These are phyloP conservation scores for Lactifluus subvellereus DNA, from an alignment of 768 basidiomycete genomes.

Conservation along the genomic window DNA sequence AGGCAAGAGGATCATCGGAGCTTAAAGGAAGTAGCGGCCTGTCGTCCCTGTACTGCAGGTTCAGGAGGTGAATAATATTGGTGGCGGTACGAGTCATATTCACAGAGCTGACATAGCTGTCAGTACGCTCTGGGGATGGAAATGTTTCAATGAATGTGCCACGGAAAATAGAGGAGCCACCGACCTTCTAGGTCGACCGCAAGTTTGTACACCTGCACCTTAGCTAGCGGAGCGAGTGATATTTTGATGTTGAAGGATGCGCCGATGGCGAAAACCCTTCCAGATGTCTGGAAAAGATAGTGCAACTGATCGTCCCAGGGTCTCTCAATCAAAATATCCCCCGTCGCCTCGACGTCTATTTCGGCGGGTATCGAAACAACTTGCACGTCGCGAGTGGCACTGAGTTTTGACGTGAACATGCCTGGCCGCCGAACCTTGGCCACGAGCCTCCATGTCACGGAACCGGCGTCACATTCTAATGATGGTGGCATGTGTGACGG, in stretches of 20 bases:
- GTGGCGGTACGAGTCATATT: conserved; percentile 67
- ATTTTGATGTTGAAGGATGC: conserved; percentile 74
- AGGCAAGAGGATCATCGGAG: conserved; percentile 58
- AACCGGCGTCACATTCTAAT: conserved; percentile 67
- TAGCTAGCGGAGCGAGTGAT: conserved; percentile 76
- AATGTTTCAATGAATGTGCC: background rate
- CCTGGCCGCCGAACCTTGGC: conserved; percentile 83
- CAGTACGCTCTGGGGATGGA: conserved; percentile 62
- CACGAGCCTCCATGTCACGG: conserved; percentile 71
- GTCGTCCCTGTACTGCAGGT: conserved; percentile 51
- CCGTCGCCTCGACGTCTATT: conserved; percentile 78
- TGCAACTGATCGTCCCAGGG: conserved; percentile 88
- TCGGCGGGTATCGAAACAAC: conserved; percentile 74
- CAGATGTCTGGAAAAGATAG: conserved; percentile 70
- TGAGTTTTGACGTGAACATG: conserved; percentile 65
- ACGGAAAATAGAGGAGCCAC: conserved; percentile 24
- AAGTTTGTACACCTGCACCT: conserved; percentile 74
- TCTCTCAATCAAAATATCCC: conserved; percentile 76
- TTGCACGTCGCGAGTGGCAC: conserved; percentile 62
- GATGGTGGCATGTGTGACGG: conserved; percentile 76
- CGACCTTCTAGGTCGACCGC: conserved; percentile 75
- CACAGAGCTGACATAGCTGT: conserved; percentile 68
- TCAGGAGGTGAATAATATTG: conserved; percentile 52
- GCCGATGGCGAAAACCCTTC: conserved; percentile 77
- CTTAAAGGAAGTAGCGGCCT: conserved; percentile 72